phyloP scores from a whole-genome alignment of 768 basidiomycete species.

The Kwoniella botswanensis region DNA sequence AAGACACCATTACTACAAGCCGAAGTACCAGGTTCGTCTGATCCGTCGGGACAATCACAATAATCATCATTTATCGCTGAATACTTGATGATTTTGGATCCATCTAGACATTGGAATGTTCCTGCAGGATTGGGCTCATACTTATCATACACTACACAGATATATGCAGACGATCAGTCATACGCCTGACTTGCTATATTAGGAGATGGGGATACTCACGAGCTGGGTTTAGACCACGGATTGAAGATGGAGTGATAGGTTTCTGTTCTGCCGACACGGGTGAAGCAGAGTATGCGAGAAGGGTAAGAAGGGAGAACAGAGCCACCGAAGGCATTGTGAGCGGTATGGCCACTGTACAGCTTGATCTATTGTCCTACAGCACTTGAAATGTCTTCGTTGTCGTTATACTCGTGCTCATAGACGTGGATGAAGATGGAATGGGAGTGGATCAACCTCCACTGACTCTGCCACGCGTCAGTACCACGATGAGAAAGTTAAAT shows the following conservation, averaged over 20 bases:
- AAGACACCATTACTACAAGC: conserved; percentile 76
- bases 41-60: conserved; percentile 93
- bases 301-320: conserved; percentile 13
- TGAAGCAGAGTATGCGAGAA: conserved; percentile 12
- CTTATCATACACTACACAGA: conserved; percentile 25
- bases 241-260: conserved; percentile 21
- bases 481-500: background rate
- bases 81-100: conserved; percentile 77
- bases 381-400: background rate
- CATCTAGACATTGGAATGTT: conserved; percentile 80
- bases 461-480: background rate
- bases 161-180: background rate
- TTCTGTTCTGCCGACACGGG: conserved; percentile 22
- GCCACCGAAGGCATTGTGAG: conserved; percentile 7
- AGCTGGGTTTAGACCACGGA: conserved; percentile 40
- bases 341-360: background rate
- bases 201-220: conserved; percentile 20
- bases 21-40: conserved; percentile 93
- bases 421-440: background rate
- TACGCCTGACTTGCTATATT: background rate
- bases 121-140: conserved; percentile 30
- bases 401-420: background rate
- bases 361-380: background rate
- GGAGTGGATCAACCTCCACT: conserved; percentile 5
- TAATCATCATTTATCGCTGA: conserved; percentile 88